These are phyloP conservation scores for Patellifolia procumbens DNA, from an alignment of 179 eudicot genomes.

Conservation along the genomic window DNA sequence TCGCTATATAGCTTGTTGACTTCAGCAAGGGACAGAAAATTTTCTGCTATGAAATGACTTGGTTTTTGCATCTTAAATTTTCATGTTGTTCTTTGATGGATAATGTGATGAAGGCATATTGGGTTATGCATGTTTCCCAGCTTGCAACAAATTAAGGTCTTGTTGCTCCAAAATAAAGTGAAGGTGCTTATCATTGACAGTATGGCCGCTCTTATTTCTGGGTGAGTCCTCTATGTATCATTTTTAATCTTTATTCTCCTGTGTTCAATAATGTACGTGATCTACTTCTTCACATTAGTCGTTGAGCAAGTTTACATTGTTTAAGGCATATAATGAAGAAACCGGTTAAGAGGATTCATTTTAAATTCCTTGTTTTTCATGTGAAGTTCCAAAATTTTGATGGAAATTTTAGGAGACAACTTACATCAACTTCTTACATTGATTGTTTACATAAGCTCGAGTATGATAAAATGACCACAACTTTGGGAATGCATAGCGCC, in stretches of 20 bases:
- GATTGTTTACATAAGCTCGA: too few species aligned
- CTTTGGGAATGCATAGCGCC: too few species aligned
- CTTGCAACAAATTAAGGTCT: slow-evolving; percentile 80
- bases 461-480: too few species aligned
- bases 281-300: background rate
- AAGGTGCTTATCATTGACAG: slow-evolving; percentile 84
- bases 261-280: background rate
- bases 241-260: background rate
- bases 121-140: slow-evolving; percentile 36
- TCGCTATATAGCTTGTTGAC: too few species aligned
- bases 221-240: slow-evolving; percentile 42
- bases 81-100: slow-evolving; percentile 10
- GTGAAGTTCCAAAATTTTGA: too few species aligned
- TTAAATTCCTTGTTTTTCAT: slow-evolving; percentile 1
- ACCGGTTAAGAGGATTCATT: background rate
- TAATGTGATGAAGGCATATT: background rate
- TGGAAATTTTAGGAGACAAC: too few species aligned
- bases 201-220: slow-evolving; percentile 78
- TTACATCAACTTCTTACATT: too few species aligned
- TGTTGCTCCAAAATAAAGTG: slow-evolving; percentile 64
- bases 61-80: too few species aligned
- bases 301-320: background rate
- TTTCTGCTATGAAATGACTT: too few species aligned
- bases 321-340: background rate
- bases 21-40: too few species aligned